These are phyloP conservation scores for Phytophthora multivora DNA, from an alignment of 352 stramenopile genomes.

Conservation along the genomic window DNA sequence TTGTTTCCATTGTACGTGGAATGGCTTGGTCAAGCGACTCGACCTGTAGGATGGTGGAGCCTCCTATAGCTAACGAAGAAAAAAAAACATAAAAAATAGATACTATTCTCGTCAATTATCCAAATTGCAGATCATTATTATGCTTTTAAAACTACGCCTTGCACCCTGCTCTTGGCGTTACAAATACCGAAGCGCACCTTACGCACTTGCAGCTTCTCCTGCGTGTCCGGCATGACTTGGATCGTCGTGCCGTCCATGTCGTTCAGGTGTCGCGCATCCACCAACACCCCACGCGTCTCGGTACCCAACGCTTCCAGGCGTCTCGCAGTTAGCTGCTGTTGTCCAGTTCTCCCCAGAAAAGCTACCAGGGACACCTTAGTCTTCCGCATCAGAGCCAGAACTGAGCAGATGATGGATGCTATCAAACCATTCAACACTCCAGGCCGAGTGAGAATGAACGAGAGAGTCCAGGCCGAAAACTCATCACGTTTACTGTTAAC, in stretches of 20 bases:
- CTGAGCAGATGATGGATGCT: constrained; percentile 47
- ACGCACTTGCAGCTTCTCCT: constrained; percentile 50
- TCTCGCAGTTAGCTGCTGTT: constrained; percentile 45
- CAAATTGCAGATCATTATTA: too few species aligned
- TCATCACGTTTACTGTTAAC: constrained; percentile 55
- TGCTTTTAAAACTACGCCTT: too few species aligned
- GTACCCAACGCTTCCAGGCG: constrained; percentile 17
- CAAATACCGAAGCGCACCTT: constrained; percentile 39
- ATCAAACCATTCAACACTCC: constrained; percentile 46
- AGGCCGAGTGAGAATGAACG: constrained; percentile 42
- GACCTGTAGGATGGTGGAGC: too few species aligned
- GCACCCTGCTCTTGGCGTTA: constrained; percentile 39
- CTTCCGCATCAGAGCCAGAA: constrained; percentile 57
- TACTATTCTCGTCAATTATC: too few species aligned
- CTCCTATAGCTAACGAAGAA: too few species aligned
- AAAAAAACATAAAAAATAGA: too few species aligned
- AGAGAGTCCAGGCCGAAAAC: constrained; percentile 50
- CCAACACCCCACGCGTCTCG: constrained; percentile 32
- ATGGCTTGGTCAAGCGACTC: too few species aligned
- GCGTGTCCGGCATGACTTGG: constrained; percentile 52
- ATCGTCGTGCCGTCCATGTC: constrained; percentile 33
- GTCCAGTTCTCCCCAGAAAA: constrained; percentile 38
- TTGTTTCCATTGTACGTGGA: too few species aligned
- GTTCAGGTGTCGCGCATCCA: constrained; percentile 50
- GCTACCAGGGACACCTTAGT: constrained; percentile 39